Conservation (phyloP, 176 grass and related monocot species). For the Oryza nivara region DNA sequence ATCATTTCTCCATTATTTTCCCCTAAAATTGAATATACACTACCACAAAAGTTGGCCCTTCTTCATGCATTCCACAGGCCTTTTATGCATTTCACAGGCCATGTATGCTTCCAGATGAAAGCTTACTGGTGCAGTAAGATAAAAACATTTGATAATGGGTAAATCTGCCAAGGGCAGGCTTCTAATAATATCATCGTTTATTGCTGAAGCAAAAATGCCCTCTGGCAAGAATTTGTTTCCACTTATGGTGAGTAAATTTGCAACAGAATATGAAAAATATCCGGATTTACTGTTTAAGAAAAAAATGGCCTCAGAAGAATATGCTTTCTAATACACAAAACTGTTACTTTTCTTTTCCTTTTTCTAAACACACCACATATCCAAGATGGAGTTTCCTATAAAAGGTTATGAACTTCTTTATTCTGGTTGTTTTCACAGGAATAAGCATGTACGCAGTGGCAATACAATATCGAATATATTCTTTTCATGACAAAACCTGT, state of each 20-base stretch:
- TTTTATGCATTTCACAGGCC: neutral
- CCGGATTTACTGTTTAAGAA: neutral
- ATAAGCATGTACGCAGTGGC: neutral
- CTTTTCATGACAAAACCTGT: too few relatives aligned
- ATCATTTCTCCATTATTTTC: neutral
- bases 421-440: neutral
- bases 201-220: neutral
- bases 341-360: neutral
- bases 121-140: conserved; percentile 17
- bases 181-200: neutral
- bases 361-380: neutral
- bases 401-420: neutral
- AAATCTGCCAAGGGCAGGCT: neutral
- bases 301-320: neutral
- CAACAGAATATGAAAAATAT: neutral
- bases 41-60: neutral
- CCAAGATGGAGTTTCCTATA: neutral
- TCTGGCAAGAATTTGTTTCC: neutral
- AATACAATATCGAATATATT: too few relatives aligned
- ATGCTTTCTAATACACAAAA: neutral
- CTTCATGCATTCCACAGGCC: neutral
- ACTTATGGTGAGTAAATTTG: neutral
- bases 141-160: neutral
- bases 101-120: neutral
- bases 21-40: neutral